phyloP scores from a whole-genome alignment of 1,139 yeast species.

The Candida sojae region DNA sequence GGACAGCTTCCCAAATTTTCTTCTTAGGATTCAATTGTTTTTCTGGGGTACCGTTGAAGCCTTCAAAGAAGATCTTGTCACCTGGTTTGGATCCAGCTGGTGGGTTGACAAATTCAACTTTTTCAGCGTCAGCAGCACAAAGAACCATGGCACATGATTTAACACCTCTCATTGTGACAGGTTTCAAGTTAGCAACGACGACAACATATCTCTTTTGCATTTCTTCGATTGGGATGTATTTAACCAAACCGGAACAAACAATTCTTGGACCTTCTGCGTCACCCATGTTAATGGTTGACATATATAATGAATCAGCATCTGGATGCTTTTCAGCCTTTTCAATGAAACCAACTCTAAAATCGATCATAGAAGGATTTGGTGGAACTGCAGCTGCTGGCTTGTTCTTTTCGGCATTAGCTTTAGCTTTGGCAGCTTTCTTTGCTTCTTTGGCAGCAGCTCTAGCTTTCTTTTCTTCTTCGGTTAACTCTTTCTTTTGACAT shows the following conservation, averaged over 20 bases:
- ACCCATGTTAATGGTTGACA: constrained; percentile 95
- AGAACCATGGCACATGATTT: constrained; percentile 96
- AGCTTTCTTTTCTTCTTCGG: constrained; percentile 65
- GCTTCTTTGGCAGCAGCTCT: constrained; percentile 58
- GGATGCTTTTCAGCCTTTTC: constrained; percentile 97
- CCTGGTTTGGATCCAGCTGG: constrained; percentile 96
- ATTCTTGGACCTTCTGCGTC: constrained; percentile 97
- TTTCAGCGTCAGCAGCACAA: constrained; percentile 75
- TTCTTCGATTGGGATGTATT: constrained; percentile 46
- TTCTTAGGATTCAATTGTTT: constrained; percentile 96
- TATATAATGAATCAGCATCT: constrained; percentile 94
- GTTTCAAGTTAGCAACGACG: constrained; percentile 61
- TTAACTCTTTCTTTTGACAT: constrained; percentile 23
- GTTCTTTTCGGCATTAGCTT: constrained; percentile 64
- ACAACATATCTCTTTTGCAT: constrained; percentile 53
- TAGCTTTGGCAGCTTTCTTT: constrained; percentile 76
- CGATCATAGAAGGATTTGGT: constrained; percentile 82
- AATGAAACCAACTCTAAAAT: constrained; percentile 93
- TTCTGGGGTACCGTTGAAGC: constrained; percentile 85
- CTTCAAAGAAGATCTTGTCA: constrained; percentile 94
- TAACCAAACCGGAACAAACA: constrained; percentile 86
- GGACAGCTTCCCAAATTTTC: constrained; percentile 95
- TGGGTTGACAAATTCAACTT: constrained; percentile 91
- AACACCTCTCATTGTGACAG: constrained; percentile 78
- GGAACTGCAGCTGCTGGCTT: constrained; percentile 59